Percentiles rank a stretch among this genome's conserved stretches.
These are phyloP conservation scores for Ceratobasidium sp. DNA, from an alignment of 1,284 basidiomycete species.

Conservation along the genomic window DNA sequence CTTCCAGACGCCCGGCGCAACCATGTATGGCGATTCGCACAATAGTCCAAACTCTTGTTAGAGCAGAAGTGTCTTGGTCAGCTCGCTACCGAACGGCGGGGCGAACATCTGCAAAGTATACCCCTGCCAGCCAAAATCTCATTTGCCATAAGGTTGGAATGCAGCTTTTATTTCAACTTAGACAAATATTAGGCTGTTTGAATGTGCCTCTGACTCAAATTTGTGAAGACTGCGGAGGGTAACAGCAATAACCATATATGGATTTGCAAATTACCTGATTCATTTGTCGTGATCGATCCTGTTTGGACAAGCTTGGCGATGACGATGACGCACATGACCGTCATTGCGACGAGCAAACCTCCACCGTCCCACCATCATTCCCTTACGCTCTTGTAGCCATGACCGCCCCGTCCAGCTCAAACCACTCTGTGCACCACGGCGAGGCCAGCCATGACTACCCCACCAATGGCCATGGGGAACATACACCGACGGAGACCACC, in stretches of 20 bases:
- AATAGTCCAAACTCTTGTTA: too few species aligned
- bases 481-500: slow-evolving; percentile 25
- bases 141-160: too few species aligned
- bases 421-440: slow-evolving; percentile 20
- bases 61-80: too few species aligned
- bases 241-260: not conserved
- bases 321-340: slow-evolving; percentile 17
- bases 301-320: slow-evolving; percentile 17
- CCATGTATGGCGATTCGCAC: too few species aligned
- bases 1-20: too few species aligned
- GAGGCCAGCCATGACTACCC: not conserved
- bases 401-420: slow-evolving; percentile 25
- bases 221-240: too few species aligned
- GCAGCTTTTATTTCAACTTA: too few species aligned
- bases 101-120: too few species aligned
- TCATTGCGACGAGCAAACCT: slow-evolving; percentile 9
- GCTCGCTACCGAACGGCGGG: too few species aligned
- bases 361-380: slow-evolving; percentile 3
- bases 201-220: too few species aligned
- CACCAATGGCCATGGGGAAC: not conserved
- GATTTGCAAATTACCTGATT: not conserved
- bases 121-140: too few species aligned
- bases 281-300: not conserved
- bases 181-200: too few species aligned
- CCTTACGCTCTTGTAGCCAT: slow-evolving; percentile 14